phyloP scores from a whole-genome alignment of 805 yeast species.

The Kuraishia cidri region DNA sequence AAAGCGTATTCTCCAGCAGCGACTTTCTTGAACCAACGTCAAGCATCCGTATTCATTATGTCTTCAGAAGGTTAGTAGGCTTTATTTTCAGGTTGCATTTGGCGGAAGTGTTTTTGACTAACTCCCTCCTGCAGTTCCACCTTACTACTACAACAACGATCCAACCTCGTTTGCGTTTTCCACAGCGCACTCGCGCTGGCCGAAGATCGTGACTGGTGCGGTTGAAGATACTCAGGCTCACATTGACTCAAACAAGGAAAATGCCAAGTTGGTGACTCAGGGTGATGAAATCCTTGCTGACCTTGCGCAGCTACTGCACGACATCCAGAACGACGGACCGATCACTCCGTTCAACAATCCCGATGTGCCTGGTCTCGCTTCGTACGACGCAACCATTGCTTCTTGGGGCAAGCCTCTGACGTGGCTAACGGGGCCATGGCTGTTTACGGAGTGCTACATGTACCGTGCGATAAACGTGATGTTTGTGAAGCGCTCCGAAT shows the following conservation, averaged over 20 bases:
- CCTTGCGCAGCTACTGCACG: conserved; percentile 33
- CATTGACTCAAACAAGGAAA: conserved; percentile 7
- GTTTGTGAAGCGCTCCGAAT: conserved; percentile 28
- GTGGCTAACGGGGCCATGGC: conserved; percentile 90
- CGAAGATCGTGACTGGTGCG: conserved; percentile 63
- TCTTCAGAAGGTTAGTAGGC: too few species aligned
- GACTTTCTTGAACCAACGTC: too few species aligned
- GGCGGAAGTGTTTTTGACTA: too few species aligned
- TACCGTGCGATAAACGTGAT: conserved; percentile 54
- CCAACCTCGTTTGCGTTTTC: conserved; percentile 71
- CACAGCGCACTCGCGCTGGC: conserved; percentile 83
- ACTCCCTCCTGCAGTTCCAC: too few species aligned
- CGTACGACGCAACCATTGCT: conserved; percentile 50
- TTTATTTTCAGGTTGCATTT: too few species aligned
- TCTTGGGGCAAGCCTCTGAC: conserved; percentile 20
- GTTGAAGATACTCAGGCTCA: conserved; percentile 40
- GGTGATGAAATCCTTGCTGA: conserved; percentile 34
- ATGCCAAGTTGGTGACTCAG: conserved; percentile 25
- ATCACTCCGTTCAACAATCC: conserved; percentile 33
- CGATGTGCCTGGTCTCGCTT: conserved; percentile 29
- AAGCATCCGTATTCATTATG: too few species aligned
- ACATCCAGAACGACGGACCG: conserved; percentile 29
- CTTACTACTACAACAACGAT: conserved; percentile 57
- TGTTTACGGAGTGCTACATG: conserved; percentile 75
- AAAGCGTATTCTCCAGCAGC: too few species aligned